Base-by-base conservation (phyloP, 805 yeast species). In the Starmera caribaea region DNA sequence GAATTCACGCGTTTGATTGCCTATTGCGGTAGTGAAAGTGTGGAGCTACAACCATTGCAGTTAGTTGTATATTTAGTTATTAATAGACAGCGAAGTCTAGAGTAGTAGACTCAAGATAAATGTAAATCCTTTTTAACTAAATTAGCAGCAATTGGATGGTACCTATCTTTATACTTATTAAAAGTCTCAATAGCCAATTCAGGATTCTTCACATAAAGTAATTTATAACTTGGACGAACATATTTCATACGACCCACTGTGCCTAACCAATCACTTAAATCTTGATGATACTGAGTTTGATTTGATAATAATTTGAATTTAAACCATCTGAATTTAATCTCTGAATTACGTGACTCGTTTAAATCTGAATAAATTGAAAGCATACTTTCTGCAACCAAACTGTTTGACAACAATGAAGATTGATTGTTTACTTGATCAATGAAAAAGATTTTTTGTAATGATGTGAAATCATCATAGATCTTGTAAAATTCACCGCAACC, bases 171-270 rank as follows among this genome's bases (percentile, higher is more conserved):
- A 54, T 68, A 71, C 55, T 71, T 71, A 36, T 64, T 63, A 62
- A 83, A 88, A 5, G 89, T 84, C 4, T 54, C 54, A 12, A 79
- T 51, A 0, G 96, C 96, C 46, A 80, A 65, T 13, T 68, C 65
- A 34, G 73, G 74, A 58, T 84, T 82, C 17, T 80, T 90, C 7
- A 62, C 53, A 53, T 76, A 73, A 45, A 88, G 66, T 44, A 79
- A 62, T 35, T 76, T 70, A 62, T 77, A 87, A 4, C 92, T 86
- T 27, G 96, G 95, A 59, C 96, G 74, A 21, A 85, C 95, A 55
- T 80, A 88, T 65, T 88, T 88, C 96, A 88, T 88, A 67, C 96
- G 74, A 16, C 96, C 96, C 16, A 88, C 92, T 3, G 89, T 79
- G 11, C 90, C 94, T 40, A 88, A 69, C 95, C 95, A 88, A 39